Evolutionary conservation across 768 basidiomycete species (phyloP), one percentile per base, ranked within the genome.

Genomic region (Lactifluus rugatus): DNA sequence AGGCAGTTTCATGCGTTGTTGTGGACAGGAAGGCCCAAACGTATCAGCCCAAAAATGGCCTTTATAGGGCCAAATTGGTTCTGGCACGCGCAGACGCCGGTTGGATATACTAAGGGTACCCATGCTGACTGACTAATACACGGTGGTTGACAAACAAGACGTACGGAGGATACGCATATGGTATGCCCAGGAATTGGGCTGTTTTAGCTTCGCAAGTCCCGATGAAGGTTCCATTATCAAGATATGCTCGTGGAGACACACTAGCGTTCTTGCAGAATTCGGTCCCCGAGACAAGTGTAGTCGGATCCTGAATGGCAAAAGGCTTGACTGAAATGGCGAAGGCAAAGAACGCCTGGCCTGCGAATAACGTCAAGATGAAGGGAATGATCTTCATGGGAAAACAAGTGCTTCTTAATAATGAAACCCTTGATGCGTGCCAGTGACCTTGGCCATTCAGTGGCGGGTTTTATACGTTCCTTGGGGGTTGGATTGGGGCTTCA

Each of bases 181-280:
- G 70, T 21, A 71, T 65, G 28, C 70, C 67, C 31, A 67, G 42
- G 48, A 67, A 71, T n/a, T 47, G 57, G 11, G 60, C 47, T 1
- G 62, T 52, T 7, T 31, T 39, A 7, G 56, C 60, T 21, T 42
- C 37, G 9, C 64, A 55, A 4, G 45, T 17, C 7, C 70, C 69
- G 19, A n/a, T n/a, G n/a, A n/a, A n/a, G n/a, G n/a, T n/a, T n/a
- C n/a, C n/a, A n/a, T n/a, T n/a, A n/a, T n/a, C 67, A 10, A 71
- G 66, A 14, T 37, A 32, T 19, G 66, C 63, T 2, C 57, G 61
- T 5, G 66, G 65, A 7, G 45, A 34, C 9, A 10, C 31, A 14
- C 6, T 19, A 44, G 21, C n/a, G 11, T 31, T n/a, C 2, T 31
- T 14, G 44, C 47, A 48, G 41, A 48, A 47, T n/a, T 42, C 31